phyloP scores from a whole-genome alignment of 805 yeast genomes.

The Candida silvicultrix region DNA sequence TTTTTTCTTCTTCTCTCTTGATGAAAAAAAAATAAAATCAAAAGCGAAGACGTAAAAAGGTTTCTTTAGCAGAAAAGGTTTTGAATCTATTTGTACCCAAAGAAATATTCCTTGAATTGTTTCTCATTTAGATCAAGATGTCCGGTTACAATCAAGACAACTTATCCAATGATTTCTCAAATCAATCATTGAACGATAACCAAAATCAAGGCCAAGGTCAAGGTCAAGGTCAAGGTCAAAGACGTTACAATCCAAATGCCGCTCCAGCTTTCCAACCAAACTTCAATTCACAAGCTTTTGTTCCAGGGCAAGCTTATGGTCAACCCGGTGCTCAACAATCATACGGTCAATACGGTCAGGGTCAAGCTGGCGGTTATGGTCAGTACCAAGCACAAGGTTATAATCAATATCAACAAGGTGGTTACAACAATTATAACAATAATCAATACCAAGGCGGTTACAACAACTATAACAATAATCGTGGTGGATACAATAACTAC shows the following conservation, averaged over 20 bases:
- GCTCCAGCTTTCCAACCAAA: slow-evolving; percentile 44
- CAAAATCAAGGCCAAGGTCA: neutral
- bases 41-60: neutral
- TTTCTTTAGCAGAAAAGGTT: too few species aligned
- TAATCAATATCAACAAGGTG: slow-evolving; percentile 26
- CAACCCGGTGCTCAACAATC: slow-evolving; percentile 15
- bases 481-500: slow-evolving; percentile 11
- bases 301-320: slow-evolving; percentile 32
- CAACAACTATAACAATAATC: slow-evolving; percentile 25
- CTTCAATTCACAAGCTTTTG: slow-evolving; percentile 29
- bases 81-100: too few species aligned
- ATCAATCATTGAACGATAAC: slow-evolving; percentile 22
- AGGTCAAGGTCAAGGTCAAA: slow-evolving; percentile 19
- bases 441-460: slow-evolving; percentile 14
- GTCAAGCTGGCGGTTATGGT: slow-evolving; percentile 17
- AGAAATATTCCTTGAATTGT: neutral
- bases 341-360: slow-evolving; percentile 18
- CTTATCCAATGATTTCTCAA: slow-evolving; percentile 24
- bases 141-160: slow-evolving; percentile 20
- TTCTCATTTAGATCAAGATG: slow-evolving; percentile 8
- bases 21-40: neutral
- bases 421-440: slow-evolving; percentile 17
- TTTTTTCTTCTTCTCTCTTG: neutral
- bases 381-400: slow-evolving; percentile 22
- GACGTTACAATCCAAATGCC: slow-evolving; percentile 41